phyloP scores from a whole-genome alignment of 139 green algal species.

The Chlorella ohadii region DNA sequence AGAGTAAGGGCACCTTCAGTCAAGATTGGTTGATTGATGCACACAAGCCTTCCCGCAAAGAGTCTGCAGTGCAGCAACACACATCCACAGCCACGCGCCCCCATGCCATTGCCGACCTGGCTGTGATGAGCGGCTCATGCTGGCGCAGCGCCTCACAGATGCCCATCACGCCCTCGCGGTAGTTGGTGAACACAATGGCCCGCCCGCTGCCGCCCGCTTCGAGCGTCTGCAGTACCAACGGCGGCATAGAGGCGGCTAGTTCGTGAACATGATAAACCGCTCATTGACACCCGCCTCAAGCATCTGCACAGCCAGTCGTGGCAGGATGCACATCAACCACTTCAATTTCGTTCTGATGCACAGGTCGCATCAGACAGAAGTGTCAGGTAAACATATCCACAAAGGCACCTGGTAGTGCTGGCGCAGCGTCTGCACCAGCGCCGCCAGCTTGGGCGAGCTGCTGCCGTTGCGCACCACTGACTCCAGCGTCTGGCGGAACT shows the following conservation, averaged over 20 bases:
- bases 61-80: no score
- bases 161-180: conserved; percentile 75
- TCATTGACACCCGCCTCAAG: neutral
- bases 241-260: no score
- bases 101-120: conserved; percentile 58
- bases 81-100: no score
- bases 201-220: conserved; percentile 11
- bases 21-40: no score
- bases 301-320: neutral
- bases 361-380: no score
- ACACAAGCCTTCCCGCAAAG: no score
- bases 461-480: conserved; percentile 1
- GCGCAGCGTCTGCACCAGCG: conserved; percentile 41
- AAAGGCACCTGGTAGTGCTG: conserved; percentile 10
- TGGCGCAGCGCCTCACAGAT: conserved; percentile 72
- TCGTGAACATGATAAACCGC: conserved; percentile 55
- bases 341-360: no score
- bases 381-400: no score
- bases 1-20: neutral
- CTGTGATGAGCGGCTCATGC: conserved; percentile 60
- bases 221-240: neutral
- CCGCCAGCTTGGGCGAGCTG: conserved; percentile 13
- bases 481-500: conserved; percentile 48
- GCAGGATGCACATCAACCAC: no score
- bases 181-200: conserved; percentile 55